Evolutionary conservation across 257 asterid species (phyloP).

Genomic region (Striga asiatica): DNA sequence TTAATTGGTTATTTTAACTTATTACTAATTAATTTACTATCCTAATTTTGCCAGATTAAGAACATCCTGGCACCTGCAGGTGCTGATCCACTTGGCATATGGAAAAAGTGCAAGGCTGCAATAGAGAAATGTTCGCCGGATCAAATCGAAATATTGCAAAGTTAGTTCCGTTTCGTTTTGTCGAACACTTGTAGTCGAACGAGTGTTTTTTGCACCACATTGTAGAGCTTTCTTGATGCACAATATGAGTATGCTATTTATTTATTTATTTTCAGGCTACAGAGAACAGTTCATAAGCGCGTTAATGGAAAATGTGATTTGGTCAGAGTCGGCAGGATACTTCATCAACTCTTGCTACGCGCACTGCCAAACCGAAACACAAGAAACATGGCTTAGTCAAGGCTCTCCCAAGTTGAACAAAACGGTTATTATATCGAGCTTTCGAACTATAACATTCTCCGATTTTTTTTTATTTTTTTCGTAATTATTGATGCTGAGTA

Average conservation of each 20-base stretch:
- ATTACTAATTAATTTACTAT: background rate
- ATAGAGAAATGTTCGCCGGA: slow-evolving; percentile 38
- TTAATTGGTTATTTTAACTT: background rate
- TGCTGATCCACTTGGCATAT: slow-evolving; percentile 47
- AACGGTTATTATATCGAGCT: no score
- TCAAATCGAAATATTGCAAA: slow-evolving; percentile 48
- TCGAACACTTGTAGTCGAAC: no score
- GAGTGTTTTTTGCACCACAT: no score
- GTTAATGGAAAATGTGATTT: slow-evolving; percentile 27
- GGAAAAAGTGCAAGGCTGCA: slow-evolving; percentile 54
- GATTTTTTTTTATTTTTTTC: background rate
- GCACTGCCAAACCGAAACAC: slow-evolving; percentile 87
- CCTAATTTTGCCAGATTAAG: slow-evolving; percentile 30
- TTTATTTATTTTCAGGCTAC: slow-evolving; percentile 38
- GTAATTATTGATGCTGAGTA: background rate
- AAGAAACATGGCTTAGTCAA: slow-evolving; percentile 61
- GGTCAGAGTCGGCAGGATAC: slow-evolving; percentile 60
- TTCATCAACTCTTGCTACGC: slow-evolving; percentile 83
- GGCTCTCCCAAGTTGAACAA: slow-evolving; percentile 53
- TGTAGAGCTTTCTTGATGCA: no score
- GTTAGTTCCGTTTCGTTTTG: no score
- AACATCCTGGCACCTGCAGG: slow-evolving; percentile 52
- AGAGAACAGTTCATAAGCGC: slow-evolving; percentile 44
- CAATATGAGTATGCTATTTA: no score
- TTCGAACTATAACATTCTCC: no score